Conservation (phyloP, 2,329 filamentous ascomycete genomes). For the Cladosporium sp. region DNA sequence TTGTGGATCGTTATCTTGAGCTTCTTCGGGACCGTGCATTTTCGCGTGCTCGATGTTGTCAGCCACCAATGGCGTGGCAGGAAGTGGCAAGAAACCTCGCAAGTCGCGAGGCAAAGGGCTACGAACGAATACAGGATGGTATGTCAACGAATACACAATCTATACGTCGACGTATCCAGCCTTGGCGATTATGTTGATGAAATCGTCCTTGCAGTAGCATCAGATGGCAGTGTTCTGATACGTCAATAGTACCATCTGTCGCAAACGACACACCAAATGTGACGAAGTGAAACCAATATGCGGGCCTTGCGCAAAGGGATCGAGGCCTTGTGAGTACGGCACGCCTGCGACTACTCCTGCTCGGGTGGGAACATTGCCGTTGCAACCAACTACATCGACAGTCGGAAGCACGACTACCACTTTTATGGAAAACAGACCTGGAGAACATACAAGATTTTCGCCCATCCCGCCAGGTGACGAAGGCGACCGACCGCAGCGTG, state of each 20-base stretch:
- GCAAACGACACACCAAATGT: constrained; percentile 52
- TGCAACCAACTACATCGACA: not conserved
- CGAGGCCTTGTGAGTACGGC: constrained; percentile 45
- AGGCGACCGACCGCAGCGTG: not conserved
- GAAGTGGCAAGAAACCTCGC: constrained; percentile 25
- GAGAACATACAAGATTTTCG: constrained; percentile 14
- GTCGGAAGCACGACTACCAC: not conserved
- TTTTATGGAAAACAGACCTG: constrained; percentile 8
- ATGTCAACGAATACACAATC: not conserved
- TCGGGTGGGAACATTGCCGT: not conserved
- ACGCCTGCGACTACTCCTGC: constrained; percentile 8
- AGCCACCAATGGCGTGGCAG: constrained; percentile 6
- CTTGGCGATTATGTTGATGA: not conserved
- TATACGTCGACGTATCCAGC: not conserved
- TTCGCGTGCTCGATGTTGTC: constrained; percentile 1
- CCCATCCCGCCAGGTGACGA: not conserved
- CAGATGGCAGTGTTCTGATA: constrained; percentile 1
- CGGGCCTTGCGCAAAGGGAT: constrained; percentile 46
- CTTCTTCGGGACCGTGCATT: not conserved
- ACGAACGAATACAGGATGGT: constrained; percentile 28
- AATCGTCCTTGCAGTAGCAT: not conserved
- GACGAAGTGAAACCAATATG: constrained; percentile 50
- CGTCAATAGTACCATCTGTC: constrained; percentile 29
- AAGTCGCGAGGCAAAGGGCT: constrained; percentile 34
- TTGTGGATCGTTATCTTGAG: not conserved